A percentile compares a stretch with the other conserved stretches of the same genome.
phyloP scores from a whole-genome alignment of 2,329 filamentous ascomycete species.

The Dactylellina drechsleri region DNA sequence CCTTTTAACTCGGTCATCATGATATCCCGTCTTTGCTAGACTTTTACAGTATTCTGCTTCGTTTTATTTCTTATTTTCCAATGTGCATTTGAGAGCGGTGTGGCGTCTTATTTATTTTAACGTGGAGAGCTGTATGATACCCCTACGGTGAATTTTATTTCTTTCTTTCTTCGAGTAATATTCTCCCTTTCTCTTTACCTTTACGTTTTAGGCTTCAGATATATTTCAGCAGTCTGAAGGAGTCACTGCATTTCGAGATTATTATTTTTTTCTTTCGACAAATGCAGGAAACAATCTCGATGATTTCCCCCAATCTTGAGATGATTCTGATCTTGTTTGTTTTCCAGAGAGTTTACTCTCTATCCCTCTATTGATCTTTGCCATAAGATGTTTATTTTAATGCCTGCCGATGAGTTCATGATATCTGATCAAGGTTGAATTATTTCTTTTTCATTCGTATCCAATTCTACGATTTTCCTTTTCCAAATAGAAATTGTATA shows the following conservation, averaged over 20 bases:
- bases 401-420: constrained; percentile 38
- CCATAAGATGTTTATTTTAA: constrained; percentile 35
- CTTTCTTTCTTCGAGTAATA: constrained; percentile 1
- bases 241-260: constrained; percentile 13
- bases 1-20: constrained; percentile 54
- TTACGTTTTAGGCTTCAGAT: constrained; percentile 1
- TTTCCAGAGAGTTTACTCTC: neutral
- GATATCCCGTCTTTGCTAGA: neutral
- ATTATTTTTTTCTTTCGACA: neutral
- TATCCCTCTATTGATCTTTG: constrained; percentile 4
- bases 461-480: constrained; percentile 25
- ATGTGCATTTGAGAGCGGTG: constrained; percentile 46
- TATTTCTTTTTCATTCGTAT: constrained; percentile 8
- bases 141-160: constrained; percentile 25
- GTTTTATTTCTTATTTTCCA: constrained; percentile 16
- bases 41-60: constrained; percentile 2
- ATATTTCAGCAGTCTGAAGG: constrained; percentile 12
- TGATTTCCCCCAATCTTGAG: neutral
- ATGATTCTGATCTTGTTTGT: neutral
- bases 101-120: constrained; percentile 32
- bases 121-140: constrained; percentile 51
- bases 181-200: constrained; percentile 3
- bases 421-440: constrained; percentile 22
- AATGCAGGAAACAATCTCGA: constrained; percentile 2
- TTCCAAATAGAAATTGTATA: constrained; percentile 2